Evolutionary conservation across 345 rosid species (phyloP), one percentile per base, ranked within the genome.

Genomic region (Lagerstroemia speciosa): DNA sequence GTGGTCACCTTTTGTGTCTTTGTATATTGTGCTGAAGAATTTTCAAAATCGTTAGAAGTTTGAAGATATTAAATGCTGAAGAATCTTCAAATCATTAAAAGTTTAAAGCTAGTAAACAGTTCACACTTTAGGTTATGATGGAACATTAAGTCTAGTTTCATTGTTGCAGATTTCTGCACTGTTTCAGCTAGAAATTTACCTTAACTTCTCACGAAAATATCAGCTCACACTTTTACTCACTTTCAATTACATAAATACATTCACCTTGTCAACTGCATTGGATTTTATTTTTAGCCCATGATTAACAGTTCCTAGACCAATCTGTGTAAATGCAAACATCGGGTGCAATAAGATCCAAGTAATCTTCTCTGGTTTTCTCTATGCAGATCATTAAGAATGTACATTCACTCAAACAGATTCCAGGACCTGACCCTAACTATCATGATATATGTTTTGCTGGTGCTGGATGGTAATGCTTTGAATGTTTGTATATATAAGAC

Each of bases 351-450:
- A 58, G 63, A 27, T 58, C 55, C 33, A 29, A n/a, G 9, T 27
- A 14, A 58, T 58, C 20, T 58, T 33, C 15, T 63, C 38, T 52
- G 12, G 0, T 16, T 55, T 41, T 53, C 6, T 33, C 6, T 33
- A 20, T 60, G 72, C 78, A 93, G 97, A 77, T 93, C 24, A 79
- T 78, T 72, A 79, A 76, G 78, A 88, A 86, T 69, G 76, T 83
- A 73, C 78, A 75, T 20, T 75, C 87, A 66, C 78, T 89, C 41
- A 84, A 84, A 81, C 86, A 75, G 79, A 87, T 89, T 34, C 86
- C 34, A 29, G 97, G 97, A 58, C 97, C 97, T 34, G 98, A 93
- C 72, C 96, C 97, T 34, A 89, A 82, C 67, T 93, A 75, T 75
- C 82, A 86, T 48, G 99, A 94, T 72, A 84, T 86, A 72, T 91